Percentiles rank a stretch among this genome's conserved stretches.
These are phyloP conservation scores for Atkinsonella texensis DNA, from an alignment of 2,329 filamentous ascomycete genomes.

Conservation along the genomic window DNA sequence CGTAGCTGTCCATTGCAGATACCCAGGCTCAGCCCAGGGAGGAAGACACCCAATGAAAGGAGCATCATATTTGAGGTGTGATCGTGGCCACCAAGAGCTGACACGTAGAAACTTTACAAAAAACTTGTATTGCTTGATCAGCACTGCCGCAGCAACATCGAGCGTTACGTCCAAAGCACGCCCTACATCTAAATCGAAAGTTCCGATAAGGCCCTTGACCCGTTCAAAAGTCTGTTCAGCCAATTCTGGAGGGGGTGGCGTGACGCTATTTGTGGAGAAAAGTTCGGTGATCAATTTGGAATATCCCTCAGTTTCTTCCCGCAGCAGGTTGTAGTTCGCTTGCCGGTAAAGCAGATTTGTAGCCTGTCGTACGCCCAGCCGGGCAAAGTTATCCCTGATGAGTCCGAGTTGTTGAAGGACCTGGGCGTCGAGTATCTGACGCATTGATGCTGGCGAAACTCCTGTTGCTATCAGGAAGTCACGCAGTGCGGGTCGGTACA, in stretches of 20 bases:
- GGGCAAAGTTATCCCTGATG: conserved; percentile 73
- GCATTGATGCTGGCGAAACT: conserved; percentile 61
- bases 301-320: conserved; percentile 94
- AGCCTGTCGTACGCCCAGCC: conserved; percentile 74
- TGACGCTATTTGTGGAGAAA: conserved; percentile 72
- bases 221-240: conserved; percentile 81
- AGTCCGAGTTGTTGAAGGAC: conserved; percentile 66
- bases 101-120: conserved; percentile 85
- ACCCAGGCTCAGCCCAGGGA: conserved; percentile 69
- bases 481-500: conserved; percentile 40
- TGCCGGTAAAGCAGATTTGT: conserved; percentile 92
- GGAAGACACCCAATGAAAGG: conserved; percentile 56
- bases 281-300: conserved; percentile 93
- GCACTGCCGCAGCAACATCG: conserved; percentile 85
- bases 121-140: conserved; percentile 87
- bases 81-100: conserved; percentile 94
- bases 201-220: conserved; percentile 88
- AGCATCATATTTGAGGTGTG: conserved; percentile 30
- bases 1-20: conserved; percentile 46
- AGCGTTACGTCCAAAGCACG: conserved; percentile 88
- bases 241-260: conserved; percentile 60
- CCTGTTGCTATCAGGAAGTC: conserved; percentile 60
- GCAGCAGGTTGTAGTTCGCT: conserved; percentile 89
- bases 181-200: conserved; percentile 93
- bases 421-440: conserved; percentile 69